Conservation (phyloP, 2,329 filamentous ascomycete genomes). For the Drechslera avenae region DNA sequence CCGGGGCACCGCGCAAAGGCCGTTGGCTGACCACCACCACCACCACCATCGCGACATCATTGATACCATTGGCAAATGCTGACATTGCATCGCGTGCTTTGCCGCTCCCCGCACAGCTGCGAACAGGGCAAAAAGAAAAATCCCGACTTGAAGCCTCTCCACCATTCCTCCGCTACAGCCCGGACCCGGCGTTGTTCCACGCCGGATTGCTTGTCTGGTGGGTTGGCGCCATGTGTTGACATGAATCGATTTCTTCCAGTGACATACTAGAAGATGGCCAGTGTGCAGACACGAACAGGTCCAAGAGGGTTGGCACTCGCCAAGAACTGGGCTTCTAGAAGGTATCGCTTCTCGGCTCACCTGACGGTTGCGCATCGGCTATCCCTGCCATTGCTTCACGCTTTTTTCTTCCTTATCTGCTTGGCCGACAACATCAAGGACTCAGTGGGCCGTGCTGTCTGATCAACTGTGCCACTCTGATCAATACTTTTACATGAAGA, state of each 20-base stretch:
- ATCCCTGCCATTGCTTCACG: neutral
- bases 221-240: too few species aligned
- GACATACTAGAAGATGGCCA: too few species aligned
- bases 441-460: conserved; percentile 5
- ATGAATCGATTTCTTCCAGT: too few species aligned
- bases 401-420: conserved; percentile 4
- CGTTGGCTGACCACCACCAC: neutral
- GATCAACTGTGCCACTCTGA: neutral
- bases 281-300: too few species aligned
- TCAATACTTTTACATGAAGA: too few species aligned
- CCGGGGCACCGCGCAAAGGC: neutral
- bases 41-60: neutral
- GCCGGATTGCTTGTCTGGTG: too few species aligned
- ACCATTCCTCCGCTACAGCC: too few species aligned
- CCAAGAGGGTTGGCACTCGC: neutral
- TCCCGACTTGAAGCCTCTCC: too few species aligned
- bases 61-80: neutral
- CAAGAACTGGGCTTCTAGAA: conserved; percentile 3
- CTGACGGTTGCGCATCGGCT: neutral
- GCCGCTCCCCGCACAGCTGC: neutral
- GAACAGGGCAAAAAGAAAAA: neutral
- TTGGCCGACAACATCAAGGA: conserved; percentile 2
- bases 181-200: too few species aligned
- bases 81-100: neutral
- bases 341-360: neutral